Evolutionary conservation across 345 rosid species (phyloP), one percentile per base, ranked within the genome.

Genomic region (Aethionema arabicum): DNA sequence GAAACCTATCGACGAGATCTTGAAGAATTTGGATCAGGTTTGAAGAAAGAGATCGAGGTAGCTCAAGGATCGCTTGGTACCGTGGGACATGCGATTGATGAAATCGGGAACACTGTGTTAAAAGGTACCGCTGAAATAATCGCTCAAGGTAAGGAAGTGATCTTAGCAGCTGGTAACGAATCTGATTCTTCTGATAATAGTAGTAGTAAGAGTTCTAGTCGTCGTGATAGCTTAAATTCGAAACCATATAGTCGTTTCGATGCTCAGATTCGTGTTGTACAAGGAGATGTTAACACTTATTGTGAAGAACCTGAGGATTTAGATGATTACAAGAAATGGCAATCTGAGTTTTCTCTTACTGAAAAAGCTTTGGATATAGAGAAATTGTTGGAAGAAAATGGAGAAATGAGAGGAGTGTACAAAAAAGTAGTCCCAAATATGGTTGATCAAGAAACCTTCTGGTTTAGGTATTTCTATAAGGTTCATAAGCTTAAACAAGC

Each of bases 1-100:
- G 95, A 91, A 47, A 85, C 88, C 27, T 88, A 91, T 79, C 85
- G 92, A 21, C 90, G 92, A 47, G 96, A 88, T 77, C 91, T 92
- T 7, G 63, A 83, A 67, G 96, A 92, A 66, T 92, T 91, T 59
- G 80, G 92, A 13, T 68, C 90, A 32, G 98, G 96, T 30, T 63
- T 92, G 15, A 81, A 74, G 78, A 89, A 88, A 65, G 98, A 92
- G 84, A 78, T 92, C 70, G 92, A 86, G 70, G 95, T 83, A 21
- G 96, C 93, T 4, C 96, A 89, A 21, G 91, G 96, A 36, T 92
- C 96, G 42, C 71, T 86, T n/a, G 96, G 68, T 32, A 79, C 71
- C 3, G 91, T 91, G 1, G 77, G 92, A 6, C 82, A 78, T 45
- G 79, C 72, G 33, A 80, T 92, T 54, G 93, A 89, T 58, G 96